phyloP scores from a whole-genome alignment of 169 alveolate genomes.

The Cytauxzoon felis region DNA sequence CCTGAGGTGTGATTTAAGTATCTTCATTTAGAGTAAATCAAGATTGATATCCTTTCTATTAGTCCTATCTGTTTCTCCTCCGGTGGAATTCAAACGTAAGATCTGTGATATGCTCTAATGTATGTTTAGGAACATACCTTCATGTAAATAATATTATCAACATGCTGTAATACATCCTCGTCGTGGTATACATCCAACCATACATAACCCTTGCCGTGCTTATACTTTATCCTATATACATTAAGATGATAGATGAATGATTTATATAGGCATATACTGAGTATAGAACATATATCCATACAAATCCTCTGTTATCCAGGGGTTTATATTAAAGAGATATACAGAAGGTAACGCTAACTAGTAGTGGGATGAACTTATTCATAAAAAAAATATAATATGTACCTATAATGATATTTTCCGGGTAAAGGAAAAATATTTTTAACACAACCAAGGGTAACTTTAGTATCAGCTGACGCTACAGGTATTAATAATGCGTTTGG shows the following conservation, averaged over 20 bases:
- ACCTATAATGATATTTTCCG: constrained; percentile 17
- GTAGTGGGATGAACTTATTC: too few relatives aligned
- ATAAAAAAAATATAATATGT: too few relatives aligned
- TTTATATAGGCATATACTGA: background rate
- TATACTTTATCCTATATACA: background rate
- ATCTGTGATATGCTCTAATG: too few relatives aligned
- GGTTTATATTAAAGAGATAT: too few relatives aligned
- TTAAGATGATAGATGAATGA: background rate
- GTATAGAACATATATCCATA: too few relatives aligned
- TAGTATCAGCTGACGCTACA: background rate
- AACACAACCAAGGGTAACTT: constrained; percentile 9
- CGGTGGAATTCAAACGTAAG: too few relatives aligned
- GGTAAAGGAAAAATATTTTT: constrained; percentile 15
- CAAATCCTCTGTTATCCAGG: too few relatives aligned
- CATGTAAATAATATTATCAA: constrained; percentile 19
- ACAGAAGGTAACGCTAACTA: too few relatives aligned
- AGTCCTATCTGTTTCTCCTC: too few relatives aligned
- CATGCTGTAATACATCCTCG: constrained; percentile 8
- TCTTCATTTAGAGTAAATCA: too few relatives aligned
- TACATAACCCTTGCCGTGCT: constrained; percentile 12
- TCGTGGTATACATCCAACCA: constrained; percentile 18
- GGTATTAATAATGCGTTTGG: constrained; percentile 29
- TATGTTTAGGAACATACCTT: constrained; percentile 24
- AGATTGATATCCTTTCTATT: too few relatives aligned
- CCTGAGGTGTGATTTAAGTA: too few relatives aligned